These are phyloP conservation scores for Diplotaxis tenuifolia DNA, from an alignment of 345 rosid species.

Conservation along the genomic window DNA sequence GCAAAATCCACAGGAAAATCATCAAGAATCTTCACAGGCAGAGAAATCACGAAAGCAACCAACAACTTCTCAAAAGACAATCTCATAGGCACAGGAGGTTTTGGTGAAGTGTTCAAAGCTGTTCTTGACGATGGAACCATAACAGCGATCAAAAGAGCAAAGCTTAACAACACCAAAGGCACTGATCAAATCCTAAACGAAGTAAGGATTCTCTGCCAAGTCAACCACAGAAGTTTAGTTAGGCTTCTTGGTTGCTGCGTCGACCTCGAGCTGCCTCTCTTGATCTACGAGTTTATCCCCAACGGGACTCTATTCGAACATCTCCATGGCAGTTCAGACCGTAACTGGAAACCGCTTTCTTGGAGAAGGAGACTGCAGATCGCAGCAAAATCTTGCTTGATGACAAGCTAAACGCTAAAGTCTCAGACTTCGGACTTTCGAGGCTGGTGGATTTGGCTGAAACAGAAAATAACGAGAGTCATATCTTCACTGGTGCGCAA, in stretches of 20 bases:
- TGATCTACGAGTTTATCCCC: slow-evolving; percentile 59
- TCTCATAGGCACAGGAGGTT: slow-evolving; percentile 60
- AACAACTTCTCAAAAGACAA: slow-evolving; percentile 53
- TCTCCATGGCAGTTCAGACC: slow-evolving; percentile 43
- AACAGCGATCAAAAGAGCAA: slow-evolving; percentile 57
- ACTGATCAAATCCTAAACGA: slow-evolving; percentile 57
- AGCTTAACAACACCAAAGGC: slow-evolving; percentile 51
- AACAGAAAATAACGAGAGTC: slow-evolving; percentile 41
- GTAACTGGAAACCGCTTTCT: slow-evolving; percentile 22
- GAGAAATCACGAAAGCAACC: slow-evolving; percentile 54
- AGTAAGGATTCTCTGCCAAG: slow-evolving; percentile 61
- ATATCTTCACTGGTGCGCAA: slow-evolving; percentile 56
- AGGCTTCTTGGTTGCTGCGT: slow-evolving; percentile 45
- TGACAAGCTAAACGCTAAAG: slow-evolving; percentile 49
- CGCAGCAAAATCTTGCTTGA: slow-evolving; percentile 64
- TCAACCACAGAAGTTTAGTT: slow-evolving; percentile 60
- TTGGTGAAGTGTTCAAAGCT: slow-evolving; percentile 65
- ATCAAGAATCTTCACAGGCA: slow-evolving; percentile 50
- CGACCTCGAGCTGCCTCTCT: slow-evolving; percentile 49
- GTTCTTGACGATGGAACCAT: slow-evolving; percentile 51
- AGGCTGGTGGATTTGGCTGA: slow-evolving; percentile 43
- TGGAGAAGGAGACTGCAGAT: slow-evolving; percentile 48
- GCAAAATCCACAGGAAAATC: slow-evolving; percentile 46
- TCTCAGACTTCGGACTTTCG: slow-evolving; percentile 56
- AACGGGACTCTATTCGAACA: slow-evolving; percentile 57